Base-by-base conservation (phyloP, 2,329 filamentous ascomycete genomes). In the Zalaria obscura region DNA sequence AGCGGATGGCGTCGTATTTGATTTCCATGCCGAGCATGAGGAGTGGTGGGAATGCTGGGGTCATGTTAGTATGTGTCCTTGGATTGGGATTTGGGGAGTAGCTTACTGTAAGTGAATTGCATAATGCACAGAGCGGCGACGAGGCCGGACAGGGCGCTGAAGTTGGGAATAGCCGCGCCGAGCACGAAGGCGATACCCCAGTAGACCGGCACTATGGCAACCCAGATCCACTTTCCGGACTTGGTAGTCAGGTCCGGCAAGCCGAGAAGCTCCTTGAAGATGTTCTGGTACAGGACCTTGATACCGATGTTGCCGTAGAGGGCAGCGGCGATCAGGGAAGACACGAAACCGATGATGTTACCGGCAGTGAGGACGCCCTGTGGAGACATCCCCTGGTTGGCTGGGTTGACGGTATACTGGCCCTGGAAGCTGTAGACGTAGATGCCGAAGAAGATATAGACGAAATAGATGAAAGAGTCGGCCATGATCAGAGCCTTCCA, bases 181-280 rank as follows among this genome's bases (percentile, higher is more conserved):
- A 78, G 58, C 29, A 73, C 54, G 47, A 75, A 78, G 7, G 73
- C 75, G 5, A 73, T 46, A 18, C 55, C 54, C 75, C 75, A 78
- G 58, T 75, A 78, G 3, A 74, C 46, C 0, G 73, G 74, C 3
- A 74, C 67, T 3, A 75, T 49, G 27, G 45, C 54, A 7, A 62
- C 62, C 65, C 70, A 78, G 39, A 70, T 48, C 27, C 66, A 50
- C 49, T 73, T 75, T 27, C 75, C 75, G 7, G 47, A 53, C n/a
- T 50, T 62, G 8, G 60, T 63, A 11, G 63, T 66, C 39, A 78
- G 58, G 0, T 65, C 56, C 0, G 74, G 74, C 18, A 66, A 63
- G n/a, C 59, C 51, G 51, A 76, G 63, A 1, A 73, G 46, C 37
- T 73, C 68, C 44, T 69, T 61, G 40, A 72, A 60, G 39, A 78